phyloP scores from a whole-genome alignment of 1,284 basidiomycete species.

The Cystobasidiaceae sp. region DNA sequence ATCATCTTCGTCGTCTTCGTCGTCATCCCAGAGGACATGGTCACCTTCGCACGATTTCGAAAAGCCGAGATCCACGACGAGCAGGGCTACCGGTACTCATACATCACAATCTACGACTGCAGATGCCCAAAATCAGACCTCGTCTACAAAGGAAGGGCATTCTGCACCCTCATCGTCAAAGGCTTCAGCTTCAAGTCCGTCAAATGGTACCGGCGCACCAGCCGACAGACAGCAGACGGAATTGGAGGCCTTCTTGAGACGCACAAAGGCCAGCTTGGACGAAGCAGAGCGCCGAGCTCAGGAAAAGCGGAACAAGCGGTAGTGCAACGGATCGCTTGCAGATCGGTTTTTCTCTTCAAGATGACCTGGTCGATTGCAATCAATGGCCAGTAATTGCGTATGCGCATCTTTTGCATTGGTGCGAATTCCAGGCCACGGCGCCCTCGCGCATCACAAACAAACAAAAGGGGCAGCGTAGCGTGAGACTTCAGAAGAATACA shows the following conservation, averaged over 20 bases:
- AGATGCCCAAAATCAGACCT: background rate
- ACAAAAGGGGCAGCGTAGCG: too few relatives aligned
- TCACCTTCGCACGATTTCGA: conserved; percentile 21
- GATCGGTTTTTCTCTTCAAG: too few relatives aligned
- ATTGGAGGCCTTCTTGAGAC: conserved; percentile 21
- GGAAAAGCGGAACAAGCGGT: conserved; percentile 4
- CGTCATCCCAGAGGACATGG: background rate
- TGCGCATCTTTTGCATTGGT: background rate
- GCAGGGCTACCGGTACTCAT: background rate
- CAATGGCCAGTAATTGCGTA: background rate
- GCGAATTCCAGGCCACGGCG: background rate
- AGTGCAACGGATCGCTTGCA: background rate
- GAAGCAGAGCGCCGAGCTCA: conserved; percentile 24
- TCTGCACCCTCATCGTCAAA: background rate
- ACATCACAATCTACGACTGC: background rate
- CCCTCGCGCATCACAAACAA: background rate
- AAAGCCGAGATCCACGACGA: conserved; percentile 22
- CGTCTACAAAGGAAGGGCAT: background rate
- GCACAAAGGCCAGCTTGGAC: conserved; percentile 17
- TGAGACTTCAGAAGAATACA: too few relatives aligned
- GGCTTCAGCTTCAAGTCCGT: background rate
- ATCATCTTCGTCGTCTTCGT: background rate
- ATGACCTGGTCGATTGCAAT: background rate
- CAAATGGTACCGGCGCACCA: background rate
- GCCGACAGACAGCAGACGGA: background rate